These are phyloP conservation scores for Rhipidocladum racemiflorum DNA, from an alignment of 176 grass and related monocot genomes.

Conservation along the genomic window DNA sequence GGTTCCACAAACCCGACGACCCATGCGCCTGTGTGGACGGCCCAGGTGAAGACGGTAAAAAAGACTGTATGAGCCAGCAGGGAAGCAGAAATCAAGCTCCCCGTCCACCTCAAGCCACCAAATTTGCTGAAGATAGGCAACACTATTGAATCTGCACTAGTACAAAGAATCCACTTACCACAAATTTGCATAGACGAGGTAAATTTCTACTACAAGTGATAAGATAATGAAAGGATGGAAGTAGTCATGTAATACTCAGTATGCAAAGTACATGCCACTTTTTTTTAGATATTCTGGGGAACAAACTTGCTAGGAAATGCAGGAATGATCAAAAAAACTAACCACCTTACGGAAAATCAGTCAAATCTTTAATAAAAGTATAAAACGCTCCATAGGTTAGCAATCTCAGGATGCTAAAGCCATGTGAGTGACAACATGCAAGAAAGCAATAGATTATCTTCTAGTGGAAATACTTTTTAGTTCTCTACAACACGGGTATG, in stretches of 20 bases:
- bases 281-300: background rate
- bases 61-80: conserved; percentile 70
- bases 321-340: background rate
- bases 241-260: background rate
- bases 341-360: background rate
- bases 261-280: background rate
- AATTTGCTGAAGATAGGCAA: conserved; percentile 95
- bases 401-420: conserved; percentile 2
- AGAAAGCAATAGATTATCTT: conserved; percentile 11
- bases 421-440: background rate
- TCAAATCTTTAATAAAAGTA: conserved; percentile 21
- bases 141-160: conserved; percentile 67
- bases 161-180: conserved; percentile 29
- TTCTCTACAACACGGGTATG: background rate
- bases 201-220: background rate
- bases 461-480: conserved; percentile 7
- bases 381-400: conserved; percentile 4
- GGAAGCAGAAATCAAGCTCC: conserved; percentile 84
- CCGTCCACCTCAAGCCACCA: conserved; percentile 96
- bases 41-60: conserved; percentile 87
- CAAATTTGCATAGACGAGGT: background rate
- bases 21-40: conserved; percentile 62
- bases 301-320: conserved; percentile 3
- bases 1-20: conserved; percentile 62
- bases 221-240: background rate